phyloP scores from a whole-genome alignment of 305 asterid genomes.

The Ajuga reptans region DNA sequence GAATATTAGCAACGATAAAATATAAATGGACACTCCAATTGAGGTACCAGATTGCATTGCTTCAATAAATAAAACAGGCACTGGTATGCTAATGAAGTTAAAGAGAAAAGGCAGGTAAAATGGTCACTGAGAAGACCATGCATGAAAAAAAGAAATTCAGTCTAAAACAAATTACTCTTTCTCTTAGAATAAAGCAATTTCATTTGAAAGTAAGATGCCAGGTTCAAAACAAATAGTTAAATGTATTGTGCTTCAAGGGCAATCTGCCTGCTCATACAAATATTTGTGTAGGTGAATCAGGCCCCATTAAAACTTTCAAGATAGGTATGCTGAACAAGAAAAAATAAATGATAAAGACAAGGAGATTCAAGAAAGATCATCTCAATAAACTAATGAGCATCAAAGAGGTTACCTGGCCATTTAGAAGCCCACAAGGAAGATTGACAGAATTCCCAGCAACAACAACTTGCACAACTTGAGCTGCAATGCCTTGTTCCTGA shows the following conservation, averaged over 20 bases:
- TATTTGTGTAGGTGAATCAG: neutral
- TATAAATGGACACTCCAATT: neutral
- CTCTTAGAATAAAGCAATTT: too few species aligned
- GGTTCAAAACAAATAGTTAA: neutral
- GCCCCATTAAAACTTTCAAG: neutral
- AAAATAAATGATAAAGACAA: slow-evolving; percentile 5
- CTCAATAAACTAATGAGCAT: neutral
- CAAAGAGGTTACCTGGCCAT: slow-evolving; percentile 66
- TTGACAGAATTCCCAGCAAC: slow-evolving; percentile 88
- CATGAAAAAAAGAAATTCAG: too few species aligned
- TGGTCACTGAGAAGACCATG: neutral
- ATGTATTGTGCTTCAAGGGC: neutral
- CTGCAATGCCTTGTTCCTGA: slow-evolving; percentile 79
- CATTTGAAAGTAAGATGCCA: too few species aligned
- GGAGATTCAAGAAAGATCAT: neutral
- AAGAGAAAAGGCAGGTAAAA: neutral
- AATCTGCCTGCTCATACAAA: neutral
- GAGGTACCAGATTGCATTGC: neutral
- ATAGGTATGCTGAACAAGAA: neutral
- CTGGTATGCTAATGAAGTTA: neutral
- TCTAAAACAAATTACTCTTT: too few species aligned
- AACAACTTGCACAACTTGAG: slow-evolving; percentile 85
- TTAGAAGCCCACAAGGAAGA: slow-evolving; percentile 59
- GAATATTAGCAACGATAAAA: neutral
- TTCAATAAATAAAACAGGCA: neutral